Evolutionary conservation across 2,329 filamentous ascomycete species (phyloP), one percentile per base, ranked within the genome.

Genomic region (Arthrinium puccinioides): DNA sequence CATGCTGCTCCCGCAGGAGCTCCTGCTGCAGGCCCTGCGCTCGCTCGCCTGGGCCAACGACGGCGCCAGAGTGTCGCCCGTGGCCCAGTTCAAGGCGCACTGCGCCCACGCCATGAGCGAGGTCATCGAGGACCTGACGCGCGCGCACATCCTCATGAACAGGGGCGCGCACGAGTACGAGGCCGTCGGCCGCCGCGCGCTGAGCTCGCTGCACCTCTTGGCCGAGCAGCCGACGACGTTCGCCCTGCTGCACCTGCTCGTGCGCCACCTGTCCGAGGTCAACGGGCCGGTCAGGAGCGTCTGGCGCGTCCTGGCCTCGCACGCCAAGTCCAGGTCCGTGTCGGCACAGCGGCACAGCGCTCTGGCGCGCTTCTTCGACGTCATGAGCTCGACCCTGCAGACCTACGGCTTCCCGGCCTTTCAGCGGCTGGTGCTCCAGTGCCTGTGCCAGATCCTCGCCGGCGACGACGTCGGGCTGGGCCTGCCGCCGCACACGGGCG

Each of bases 21-120:
- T 48, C 11, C 40, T 49, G 8, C 38, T 48, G n/a, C 44, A 42
- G 4, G 46, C 43, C 21, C 48, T 46, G 13, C 46, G 42, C 15
- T 37, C 43, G 13, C 44, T 50, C 3, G 41, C 47, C 5, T 27
- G 25, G 25, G 25, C 13, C 6, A 5, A 11, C 25, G 13, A 5
- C 25, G 15, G 15, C 25, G 13, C 13, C 13, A 11, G 15, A 5
- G 25, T 4, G 9, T 14, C 25, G 5, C 25, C 15, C 4, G 25
- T 27, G 25, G 25, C 13, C 10, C 5, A 14, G 3, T n/a, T 27
- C 25, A 27, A 27, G 6, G 9, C 13, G 5, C 15, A 27, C 25
- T n/a, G 6, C 4, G 3, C 6, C 6, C 25, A 27, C 25, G 13
- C 25, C 25, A 14, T 14, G 13, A 3, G 25, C 25, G 9, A 14